phyloP scores from a whole-genome alignment of 176 grass and related monocot genomes.

The Bolboschoenus planiculmis region DNA sequence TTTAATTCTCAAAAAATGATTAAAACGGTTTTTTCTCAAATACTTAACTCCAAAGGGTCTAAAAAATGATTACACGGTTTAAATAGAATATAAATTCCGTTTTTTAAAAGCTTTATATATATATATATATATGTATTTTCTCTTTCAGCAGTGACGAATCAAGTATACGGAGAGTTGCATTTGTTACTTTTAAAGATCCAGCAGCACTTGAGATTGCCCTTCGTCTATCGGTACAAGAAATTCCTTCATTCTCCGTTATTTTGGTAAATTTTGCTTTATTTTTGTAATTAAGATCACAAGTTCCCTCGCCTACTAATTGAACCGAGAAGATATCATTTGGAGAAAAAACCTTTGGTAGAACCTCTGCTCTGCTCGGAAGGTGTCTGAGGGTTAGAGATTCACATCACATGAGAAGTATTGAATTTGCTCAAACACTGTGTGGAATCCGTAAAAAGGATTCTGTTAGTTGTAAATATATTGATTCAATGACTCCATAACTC shows the following conservation, averaged over 20 bases:
- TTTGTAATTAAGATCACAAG: background rate
- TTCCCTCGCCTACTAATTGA: background rate
- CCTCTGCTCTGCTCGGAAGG: background rate
- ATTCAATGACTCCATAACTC: background rate
- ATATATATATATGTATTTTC: no score
- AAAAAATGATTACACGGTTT: no score
- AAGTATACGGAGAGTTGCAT: conserved; percentile 49
- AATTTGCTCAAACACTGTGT: no score
- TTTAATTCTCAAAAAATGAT: no score
- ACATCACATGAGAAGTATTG: no score
- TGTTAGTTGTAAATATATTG: background rate
- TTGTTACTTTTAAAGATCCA: conserved; percentile 88
- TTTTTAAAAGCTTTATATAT: no score
- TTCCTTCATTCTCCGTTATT: background rate
- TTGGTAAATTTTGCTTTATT: background rate
- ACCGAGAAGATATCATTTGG: background rate
- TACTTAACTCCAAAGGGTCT: no score
- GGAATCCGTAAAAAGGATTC: background rate
- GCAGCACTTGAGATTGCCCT: conserved; percentile 86
- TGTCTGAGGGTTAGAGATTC: background rate
- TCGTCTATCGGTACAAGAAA: conserved; percentile 60
- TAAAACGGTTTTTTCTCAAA: no score
- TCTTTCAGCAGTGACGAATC: conserved; percentile 42
- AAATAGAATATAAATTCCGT: no score
- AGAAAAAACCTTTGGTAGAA: background rate